Evolutionary conservation across 306 rosid genomes (phyloP).

Genomic region (Lagenaria siceraria): DNA sequence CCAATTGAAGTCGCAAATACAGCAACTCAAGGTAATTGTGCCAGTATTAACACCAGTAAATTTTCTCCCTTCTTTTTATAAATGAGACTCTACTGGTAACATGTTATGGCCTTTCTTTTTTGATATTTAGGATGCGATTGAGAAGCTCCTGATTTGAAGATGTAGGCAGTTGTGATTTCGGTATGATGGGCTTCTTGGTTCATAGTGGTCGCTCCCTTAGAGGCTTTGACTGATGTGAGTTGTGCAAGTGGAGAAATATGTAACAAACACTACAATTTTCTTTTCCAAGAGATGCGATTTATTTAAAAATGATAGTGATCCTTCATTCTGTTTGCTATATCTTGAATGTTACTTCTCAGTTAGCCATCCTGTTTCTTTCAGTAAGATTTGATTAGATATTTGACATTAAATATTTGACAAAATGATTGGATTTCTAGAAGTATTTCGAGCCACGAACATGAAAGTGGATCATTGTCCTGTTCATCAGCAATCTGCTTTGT

Average conservation of each 20-base stretch:
- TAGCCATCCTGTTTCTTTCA: neutral
- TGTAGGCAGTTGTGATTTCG: slow-evolving; percentile 3
- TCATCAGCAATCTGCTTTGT: neutral
- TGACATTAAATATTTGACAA: neutral
- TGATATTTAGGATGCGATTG: slow-evolving; percentile 69
- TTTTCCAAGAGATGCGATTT: neutral
- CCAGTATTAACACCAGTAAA: neutral
- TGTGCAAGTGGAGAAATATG: slow-evolving; percentile 10
- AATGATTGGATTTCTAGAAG: neutral
- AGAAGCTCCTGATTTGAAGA: slow-evolving; percentile 71
- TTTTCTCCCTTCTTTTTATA: neutral
- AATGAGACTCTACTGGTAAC: neutral
- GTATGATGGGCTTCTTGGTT: slow-evolving; percentile 77
- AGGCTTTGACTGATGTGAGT: slow-evolving; percentile 67
- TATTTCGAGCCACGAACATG: neutral
- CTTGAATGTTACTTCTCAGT: neutral
- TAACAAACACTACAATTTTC: slow-evolving; percentile 8
- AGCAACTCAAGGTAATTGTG: slow-evolving; percentile 55
- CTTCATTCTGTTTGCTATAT: neutral
- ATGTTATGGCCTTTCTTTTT: slow-evolving; percentile 1
- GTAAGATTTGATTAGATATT: neutral
- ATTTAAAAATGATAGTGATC: neutral
- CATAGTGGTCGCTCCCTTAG: slow-evolving; percentile 32
- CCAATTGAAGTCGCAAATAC: slow-evolving; percentile 78
- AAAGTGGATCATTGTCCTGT: neutral